These are phyloP conservation scores for Mycosphaerella arachidis DNA, from an alignment of 2,329 filamentous ascomycete species.

Conservation along the genomic window DNA sequence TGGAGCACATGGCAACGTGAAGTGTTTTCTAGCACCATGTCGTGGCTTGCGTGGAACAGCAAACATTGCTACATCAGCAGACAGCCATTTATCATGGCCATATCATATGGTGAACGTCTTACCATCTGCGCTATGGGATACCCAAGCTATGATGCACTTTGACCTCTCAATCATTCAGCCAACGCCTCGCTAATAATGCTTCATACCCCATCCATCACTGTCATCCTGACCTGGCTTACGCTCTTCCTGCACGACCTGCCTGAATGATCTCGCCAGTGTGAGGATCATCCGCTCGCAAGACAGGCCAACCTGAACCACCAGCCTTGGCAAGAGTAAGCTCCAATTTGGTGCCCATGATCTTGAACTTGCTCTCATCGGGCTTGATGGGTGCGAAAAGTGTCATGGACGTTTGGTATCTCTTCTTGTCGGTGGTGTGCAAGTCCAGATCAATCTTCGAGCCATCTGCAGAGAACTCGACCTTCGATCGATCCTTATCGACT, in stretches of 20 bases:
- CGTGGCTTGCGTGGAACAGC: neutral
- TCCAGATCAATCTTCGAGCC: constrained; percentile 64
- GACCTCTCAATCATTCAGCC: neutral
- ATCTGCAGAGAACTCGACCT: constrained; percentile 61
- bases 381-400: constrained; percentile 75
- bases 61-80: neutral
- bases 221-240: constrained; percentile 13
- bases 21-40: neutral
- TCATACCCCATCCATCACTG: neutral
- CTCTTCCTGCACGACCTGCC: constrained; percentile 70
- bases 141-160: neutral
- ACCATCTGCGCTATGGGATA: neutral
- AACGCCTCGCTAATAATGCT: constrained; percentile 11
- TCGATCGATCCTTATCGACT: constrained; percentile 76
- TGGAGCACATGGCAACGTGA: neutral
- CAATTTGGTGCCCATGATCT: constrained; percentile 83
- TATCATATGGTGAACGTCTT: neutral
- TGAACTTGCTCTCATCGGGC: constrained; percentile 67
- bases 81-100: neutral
- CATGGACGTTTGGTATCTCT: constrained; percentile 71
- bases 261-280: constrained; percentile 79
- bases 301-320: constrained; percentile 77
- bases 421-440: constrained; percentile 78
- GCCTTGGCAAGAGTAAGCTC: constrained; percentile 72
- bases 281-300: constrained; percentile 72